Evolutionary conservation across 495 filamentous ascomycete genomes (phyloP).

Genomic region (Jackrogersella minutella): DNA sequence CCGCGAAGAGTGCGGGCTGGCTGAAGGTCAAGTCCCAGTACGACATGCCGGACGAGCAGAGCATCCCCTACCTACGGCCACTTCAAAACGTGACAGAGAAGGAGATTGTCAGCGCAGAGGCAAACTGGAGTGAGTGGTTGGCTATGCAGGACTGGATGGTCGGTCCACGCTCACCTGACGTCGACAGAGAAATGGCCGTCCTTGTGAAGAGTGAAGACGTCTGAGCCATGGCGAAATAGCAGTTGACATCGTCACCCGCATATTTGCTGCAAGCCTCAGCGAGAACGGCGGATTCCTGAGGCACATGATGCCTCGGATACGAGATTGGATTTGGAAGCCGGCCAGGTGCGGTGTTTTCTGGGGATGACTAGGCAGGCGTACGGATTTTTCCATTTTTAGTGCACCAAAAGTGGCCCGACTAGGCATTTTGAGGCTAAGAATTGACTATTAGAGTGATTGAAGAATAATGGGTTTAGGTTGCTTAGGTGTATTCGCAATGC

Average conservation of each 20-base stretch:
- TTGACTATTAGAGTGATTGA: background rate
- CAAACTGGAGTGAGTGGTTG: slow-evolving; percentile 83
- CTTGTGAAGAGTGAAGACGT: slow-evolving; percentile 39
- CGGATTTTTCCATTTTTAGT: slow-evolving; percentile 19
- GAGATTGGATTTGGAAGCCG: slow-evolving; percentile 10
- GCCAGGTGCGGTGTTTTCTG: slow-evolving; percentile 8
- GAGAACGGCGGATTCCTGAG: background rate
- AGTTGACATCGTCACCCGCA: slow-evolving; percentile 1
- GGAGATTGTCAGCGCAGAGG: slow-evolving; percentile 86
- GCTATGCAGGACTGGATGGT: slow-evolving; percentile 98
- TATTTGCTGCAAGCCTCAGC: slow-evolving; percentile 3
- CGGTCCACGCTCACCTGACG: slow-evolving; percentile 60
- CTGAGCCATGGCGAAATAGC: slow-evolving; percentile 1
- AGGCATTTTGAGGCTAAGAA: slow-evolving; percentile 13
- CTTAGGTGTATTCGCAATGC: slow-evolving; percentile 22
- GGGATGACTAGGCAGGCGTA: slow-evolving; percentile 16
- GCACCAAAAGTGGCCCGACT: slow-evolving; percentile 10
- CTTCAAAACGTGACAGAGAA: slow-evolving; percentile 74
- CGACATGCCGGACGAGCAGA: slow-evolving; percentile 81
- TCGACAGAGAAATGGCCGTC: slow-evolving; percentile 36
- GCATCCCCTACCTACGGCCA: slow-evolving; percentile 84
- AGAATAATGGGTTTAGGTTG: slow-evolving; percentile 5
- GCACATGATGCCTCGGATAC: background rate
- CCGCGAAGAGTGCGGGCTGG: slow-evolving; percentile 91
- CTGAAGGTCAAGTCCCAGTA: slow-evolving; percentile 86